Percentiles rank a stretch among this genome's conserved stretches.
phyloP scores from a whole-genome alignment of 2,329 filamentous ascomycete species.

The Alternaria burnsii region DNA sequence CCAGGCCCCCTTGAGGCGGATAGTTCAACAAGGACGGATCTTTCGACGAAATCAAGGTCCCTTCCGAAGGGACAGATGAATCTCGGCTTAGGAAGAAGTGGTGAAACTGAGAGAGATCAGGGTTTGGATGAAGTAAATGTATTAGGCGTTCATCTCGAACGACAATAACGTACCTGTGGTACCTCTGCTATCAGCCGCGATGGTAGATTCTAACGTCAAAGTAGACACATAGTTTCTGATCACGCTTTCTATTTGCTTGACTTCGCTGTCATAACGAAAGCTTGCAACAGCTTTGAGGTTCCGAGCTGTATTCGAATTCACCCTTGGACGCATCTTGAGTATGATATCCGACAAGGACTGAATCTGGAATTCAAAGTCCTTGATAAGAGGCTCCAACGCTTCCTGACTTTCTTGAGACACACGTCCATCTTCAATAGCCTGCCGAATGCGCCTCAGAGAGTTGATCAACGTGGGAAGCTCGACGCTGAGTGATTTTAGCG shows the following conservation, averaged over 20 bases:
- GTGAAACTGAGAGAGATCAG: not conserved
- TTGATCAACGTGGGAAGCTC: not conserved
- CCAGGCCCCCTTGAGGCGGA: conserved; percentile 16
- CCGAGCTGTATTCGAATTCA: not conserved
- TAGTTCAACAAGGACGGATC: conserved; percentile 14
- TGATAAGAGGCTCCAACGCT: not conserved
- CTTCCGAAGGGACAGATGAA: conserved; percentile 21
- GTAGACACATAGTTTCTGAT: not conserved
- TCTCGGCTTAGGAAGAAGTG: not conserved
- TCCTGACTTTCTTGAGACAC: not conserved
- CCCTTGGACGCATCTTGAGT: not conserved
- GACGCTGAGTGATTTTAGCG: not conserved
- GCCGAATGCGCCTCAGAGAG: not conserved
- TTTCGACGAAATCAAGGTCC: conserved; percentile 36
- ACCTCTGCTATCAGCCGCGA: not conserved
- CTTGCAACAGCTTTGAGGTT: not conserved
- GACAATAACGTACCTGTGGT: not conserved
- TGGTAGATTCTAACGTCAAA: not conserved
- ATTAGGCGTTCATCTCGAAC: not conserved
- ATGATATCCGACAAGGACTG: not conserved
- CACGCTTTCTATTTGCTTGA: not conserved
- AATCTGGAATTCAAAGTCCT: not conserved
- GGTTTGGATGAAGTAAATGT: not conserved
- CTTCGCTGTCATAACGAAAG: not conserved
- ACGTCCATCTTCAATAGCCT: not conserved